These are phyloP conservation scores for Pseudogymnoascus sp. DNA, from an alignment of 2,329 filamentous ascomycete genomes.

Conservation along the genomic window DNA sequence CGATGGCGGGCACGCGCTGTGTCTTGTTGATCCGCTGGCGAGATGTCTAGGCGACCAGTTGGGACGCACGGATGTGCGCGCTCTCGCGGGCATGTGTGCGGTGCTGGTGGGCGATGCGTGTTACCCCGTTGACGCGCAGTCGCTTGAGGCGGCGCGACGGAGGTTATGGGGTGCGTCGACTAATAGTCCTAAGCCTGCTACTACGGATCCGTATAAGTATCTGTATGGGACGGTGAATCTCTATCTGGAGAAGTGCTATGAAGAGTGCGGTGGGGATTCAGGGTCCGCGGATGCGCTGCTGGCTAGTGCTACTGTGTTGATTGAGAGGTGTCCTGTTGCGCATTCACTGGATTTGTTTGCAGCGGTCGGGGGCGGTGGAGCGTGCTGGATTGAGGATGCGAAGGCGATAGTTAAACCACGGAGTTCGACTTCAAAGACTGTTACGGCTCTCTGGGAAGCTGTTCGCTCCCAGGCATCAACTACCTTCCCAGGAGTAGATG, in stretches of 20 bases:
- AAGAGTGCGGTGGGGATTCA: slow-evolving; percentile 30
- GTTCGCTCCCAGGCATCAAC: slow-evolving; percentile 30
- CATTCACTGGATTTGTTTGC: slow-evolving; percentile 46
- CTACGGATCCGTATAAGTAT: slow-evolving; percentile 53
- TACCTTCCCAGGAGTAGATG: slow-evolving; percentile 31
- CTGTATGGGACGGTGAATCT: slow-evolving; percentile 53
- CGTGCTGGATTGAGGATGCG: slow-evolving; percentile 55
- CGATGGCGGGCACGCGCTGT: slow-evolving; percentile 56
- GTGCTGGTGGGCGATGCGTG: slow-evolving; percentile 30
- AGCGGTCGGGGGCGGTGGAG: slow-evolving; percentile 53
- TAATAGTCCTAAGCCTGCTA: slow-evolving; percentile 32
- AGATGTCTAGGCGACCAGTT: slow-evolving; percentile 36
- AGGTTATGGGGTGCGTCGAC: slow-evolving; percentile 55
- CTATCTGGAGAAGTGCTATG: slow-evolving; percentile 49
- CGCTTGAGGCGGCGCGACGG: slow-evolving; percentile 56
- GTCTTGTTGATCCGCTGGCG: slow-evolving; percentile 63
- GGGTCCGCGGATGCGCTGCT: slow-evolving; percentile 45
- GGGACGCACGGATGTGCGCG: slow-evolving; percentile 14
- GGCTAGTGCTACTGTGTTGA: slow-evolving; percentile 25
- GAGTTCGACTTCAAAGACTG: slow-evolving; percentile 27
- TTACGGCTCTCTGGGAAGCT: slow-evolving; percentile 42
- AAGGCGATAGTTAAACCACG: slow-evolving; percentile 35
- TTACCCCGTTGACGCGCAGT: slow-evolving; percentile 51
- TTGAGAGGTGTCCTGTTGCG: slow-evolving; percentile 35
- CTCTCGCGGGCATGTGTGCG: slow-evolving; percentile 23